Percentiles rank a stretch among this genome's conserved stretches.
Evolutionary conservation across 2,329 filamentous ascomycete genomes (phyloP).

Genomic region (Aureobasidium sp.): DNA sequence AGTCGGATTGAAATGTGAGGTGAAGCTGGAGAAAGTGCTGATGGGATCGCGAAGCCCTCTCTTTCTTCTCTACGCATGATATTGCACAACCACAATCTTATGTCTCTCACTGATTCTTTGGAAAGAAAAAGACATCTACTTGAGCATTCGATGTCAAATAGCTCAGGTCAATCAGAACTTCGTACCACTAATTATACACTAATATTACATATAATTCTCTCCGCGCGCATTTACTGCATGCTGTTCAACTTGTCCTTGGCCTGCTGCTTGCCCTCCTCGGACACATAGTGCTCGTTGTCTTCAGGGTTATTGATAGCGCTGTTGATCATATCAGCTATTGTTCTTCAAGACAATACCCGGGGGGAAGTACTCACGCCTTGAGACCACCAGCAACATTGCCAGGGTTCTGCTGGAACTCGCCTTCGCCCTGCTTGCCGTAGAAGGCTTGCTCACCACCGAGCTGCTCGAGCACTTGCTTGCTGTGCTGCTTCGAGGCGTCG

Average conservation of each 20-base stretch:
- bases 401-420: conserved; percentile 15
- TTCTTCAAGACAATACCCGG: neutral
- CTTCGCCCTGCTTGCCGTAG: conserved; percentile 33
- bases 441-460: conserved; percentile 24
- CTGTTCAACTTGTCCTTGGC: conserved; percentile 14
- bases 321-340: neutral
- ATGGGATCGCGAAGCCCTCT: neutral
- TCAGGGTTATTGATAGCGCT: neutral
- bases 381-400: conserved; percentile 16
- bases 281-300: neutral
- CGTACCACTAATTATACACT: neutral
- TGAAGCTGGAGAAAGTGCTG: neutral
- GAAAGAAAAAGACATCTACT: too few relatives aligned
- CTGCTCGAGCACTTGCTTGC: conserved; percentile 30
- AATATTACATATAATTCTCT: neutral
- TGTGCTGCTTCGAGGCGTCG: conserved; percentile 38
- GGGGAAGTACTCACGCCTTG: neutral
- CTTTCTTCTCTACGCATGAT: neutral
- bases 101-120: too few relatives aligned
- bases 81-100: neutral
- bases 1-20: neutral
- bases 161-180: neutral
- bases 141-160: neutral
- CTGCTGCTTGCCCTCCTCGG: conserved; percentile 11
- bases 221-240: neutral